A percentile compares a stretch with the other conserved stretches of the same genome.
Conservation (phyloP, 345 rosid species). For the Lagerstroemia speciosa region DNA sequence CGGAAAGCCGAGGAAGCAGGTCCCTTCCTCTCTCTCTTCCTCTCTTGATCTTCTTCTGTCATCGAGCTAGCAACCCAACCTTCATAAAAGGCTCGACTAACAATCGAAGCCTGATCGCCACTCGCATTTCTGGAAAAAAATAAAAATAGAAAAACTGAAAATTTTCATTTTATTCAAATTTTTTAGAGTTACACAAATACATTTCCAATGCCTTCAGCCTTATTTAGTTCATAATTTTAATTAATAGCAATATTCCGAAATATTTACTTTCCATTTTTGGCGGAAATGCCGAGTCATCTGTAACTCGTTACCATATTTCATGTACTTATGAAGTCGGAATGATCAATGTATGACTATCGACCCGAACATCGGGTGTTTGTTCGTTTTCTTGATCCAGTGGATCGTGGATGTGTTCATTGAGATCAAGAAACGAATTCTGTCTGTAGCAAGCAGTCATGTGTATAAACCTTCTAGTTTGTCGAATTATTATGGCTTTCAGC, state of each 20-base stretch:
- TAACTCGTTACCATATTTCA: not conserved
- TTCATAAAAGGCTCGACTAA: not conserved
- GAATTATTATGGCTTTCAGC: conserved; percentile 29
- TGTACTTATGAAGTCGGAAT: not conserved
- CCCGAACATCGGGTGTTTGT: not conserved
- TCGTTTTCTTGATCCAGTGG: not conserved
- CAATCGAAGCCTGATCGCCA: not conserved
- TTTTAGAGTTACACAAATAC: not conserved
- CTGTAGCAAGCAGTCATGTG: not conserved
- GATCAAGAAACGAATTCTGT: not conserved
- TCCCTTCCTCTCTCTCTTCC: conserved; percentile 10
- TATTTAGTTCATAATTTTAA: not conserved
- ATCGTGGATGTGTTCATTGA: not conserved
- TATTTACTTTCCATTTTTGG: too few relatives aligned
- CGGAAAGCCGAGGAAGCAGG: conserved; percentile 98
- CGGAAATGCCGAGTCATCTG: not conserved
- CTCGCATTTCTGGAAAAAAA: not conserved
- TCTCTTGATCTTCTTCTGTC: not conserved
- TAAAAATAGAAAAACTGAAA: conserved; percentile 1
- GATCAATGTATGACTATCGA: too few relatives aligned
- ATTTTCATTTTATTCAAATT: not conserved
- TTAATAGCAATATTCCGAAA: not conserved
- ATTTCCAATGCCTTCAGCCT: not conserved
- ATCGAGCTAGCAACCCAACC: not conserved
- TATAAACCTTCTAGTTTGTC: not conserved